Conservation (phyloP, 2,329 filamentous ascomycete species). For the Alternaria gansuensis region DNA sequence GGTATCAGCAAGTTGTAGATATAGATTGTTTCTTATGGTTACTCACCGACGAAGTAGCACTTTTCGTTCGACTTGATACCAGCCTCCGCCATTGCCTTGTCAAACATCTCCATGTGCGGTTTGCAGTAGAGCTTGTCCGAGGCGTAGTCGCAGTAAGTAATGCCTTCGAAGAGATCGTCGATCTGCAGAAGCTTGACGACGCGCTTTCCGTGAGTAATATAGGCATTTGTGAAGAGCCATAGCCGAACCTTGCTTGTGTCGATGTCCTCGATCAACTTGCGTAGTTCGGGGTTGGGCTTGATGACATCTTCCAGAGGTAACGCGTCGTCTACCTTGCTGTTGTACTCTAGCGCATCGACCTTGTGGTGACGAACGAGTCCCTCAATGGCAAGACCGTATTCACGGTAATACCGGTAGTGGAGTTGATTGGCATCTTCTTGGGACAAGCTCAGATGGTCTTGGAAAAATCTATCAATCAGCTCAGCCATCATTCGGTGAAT, state of each 20-base stretch:
- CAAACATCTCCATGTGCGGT: constrained; percentile 81
- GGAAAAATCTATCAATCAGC: constrained; percentile 76
- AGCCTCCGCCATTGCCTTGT: constrained; percentile 87
- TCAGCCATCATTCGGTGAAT: constrained; percentile 90
- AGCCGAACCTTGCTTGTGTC: constrained; percentile 83
- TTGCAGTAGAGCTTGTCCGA: constrained; percentile 82
- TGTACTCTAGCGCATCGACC: constrained; percentile 95
- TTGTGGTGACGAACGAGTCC: constrained; percentile 92
- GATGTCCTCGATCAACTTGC: constrained; percentile 79
- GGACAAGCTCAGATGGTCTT: constrained; percentile 75
- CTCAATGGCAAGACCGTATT: constrained; percentile 97
- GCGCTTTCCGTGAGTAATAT: constrained; percentile 83
- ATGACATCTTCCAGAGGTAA: constrained; percentile 86
- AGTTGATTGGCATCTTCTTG: constrained; percentile 83
- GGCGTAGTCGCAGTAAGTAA: constrained; percentile 93
- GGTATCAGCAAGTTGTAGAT: constrained; percentile 21
- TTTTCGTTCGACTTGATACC: constrained; percentile 71
- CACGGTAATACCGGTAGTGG: constrained; percentile 91
- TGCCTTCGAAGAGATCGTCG: constrained; percentile 90
- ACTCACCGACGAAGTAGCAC: constrained; percentile 92
- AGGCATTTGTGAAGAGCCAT: constrained; percentile 98
- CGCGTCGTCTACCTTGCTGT: constrained; percentile 92
- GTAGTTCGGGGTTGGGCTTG: constrained; percentile 77
- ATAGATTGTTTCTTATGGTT: neutral
- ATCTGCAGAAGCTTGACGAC: constrained; percentile 83